Base-by-base conservation (phyloP, 305 asterid genomes). In the Solanum chacoense region DNA sequence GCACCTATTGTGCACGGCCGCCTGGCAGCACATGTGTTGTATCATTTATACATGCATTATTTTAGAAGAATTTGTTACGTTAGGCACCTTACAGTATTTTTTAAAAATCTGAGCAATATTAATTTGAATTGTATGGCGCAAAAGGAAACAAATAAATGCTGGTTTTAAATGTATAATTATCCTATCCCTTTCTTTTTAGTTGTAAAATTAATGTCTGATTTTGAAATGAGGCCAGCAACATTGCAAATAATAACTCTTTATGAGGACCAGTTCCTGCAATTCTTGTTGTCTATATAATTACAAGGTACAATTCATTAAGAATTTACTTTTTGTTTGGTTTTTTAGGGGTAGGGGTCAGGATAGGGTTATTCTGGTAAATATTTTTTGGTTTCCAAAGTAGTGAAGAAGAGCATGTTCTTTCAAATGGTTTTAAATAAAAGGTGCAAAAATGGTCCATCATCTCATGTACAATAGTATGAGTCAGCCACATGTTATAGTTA, bases 401-500 rank as follows among this genome's bases (percentile, higher is more conserved):
- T 32, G 67, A 83, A 32, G 73, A 29, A 20, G 87, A 83, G 87
- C 87, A 83, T 83, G 73, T 83, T 42, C 37, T 88, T 18, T 24
- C 38, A 35, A 85, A 8, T 38, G 87, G 81, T 24, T 34, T 69
- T 18, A 36, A 45, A 55, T 32, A 50, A 88, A 63, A 85, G 18
- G 50, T 18, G 74, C 31, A 73, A 28, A 75, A 69, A 86, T 90
- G 93, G 93, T 91, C 92, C 93, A 88, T 87, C 85, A 85, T 89
- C 86, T 88, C 73, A 75, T 71, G 75, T 7, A 37, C 88, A 87
- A 89, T 89, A 89, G 89, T 42, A 87, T 88, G 93, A 92, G 75
- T 92, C 92, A 91, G 91, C 92, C 93, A 92, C 93, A 91, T 91
- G 94, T 89, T 91, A 20, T 8, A 84, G 92, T 90, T 74, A 34